Percentiles rank a stretch among this genome's conserved stretches.
phyloP scores from a whole-genome alignment of 352 stramenopile genomes.

The Globisporangium cylindrosporum region DNA sequence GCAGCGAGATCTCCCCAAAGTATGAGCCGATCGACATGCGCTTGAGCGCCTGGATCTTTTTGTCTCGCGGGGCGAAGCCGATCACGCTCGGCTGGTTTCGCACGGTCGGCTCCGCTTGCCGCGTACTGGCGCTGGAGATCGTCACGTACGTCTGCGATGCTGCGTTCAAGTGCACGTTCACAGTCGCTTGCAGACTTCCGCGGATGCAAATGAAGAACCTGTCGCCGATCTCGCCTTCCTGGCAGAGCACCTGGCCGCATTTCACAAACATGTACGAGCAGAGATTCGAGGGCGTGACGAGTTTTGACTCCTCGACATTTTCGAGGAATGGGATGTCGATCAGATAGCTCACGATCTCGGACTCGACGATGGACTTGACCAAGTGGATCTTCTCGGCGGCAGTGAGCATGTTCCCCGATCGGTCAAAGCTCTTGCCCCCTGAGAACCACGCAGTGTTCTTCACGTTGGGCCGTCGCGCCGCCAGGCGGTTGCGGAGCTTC shows the following conservation, averaged over 20 bases:
- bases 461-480: slow-evolving; percentile 20
- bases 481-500: slow-evolving; percentile 34
- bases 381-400: slow-evolving; percentile 59
- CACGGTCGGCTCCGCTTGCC: neutral
- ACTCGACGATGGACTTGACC: slow-evolving; percentile 62
- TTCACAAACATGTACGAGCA: slow-evolving; percentile 65
- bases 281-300: slow-evolving; percentile 62
- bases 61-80: slow-evolving; percentile 17
- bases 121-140: neutral
- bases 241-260: slow-evolving; percentile 44
- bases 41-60: slow-evolving; percentile 54
- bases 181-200: slow-evolving; percentile 44
- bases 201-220: slow-evolving; percentile 74
- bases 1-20: slow-evolving; percentile 72
- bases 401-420: slow-evolving; percentile 27
- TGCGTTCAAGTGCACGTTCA: slow-evolving; percentile 34
- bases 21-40: slow-evolving; percentile 51
- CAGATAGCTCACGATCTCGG: slow-evolving; percentile 65
- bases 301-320: slow-evolving; percentile 47
- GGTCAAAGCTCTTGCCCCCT: slow-evolving; percentile 19
- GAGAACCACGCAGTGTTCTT: slow-evolving; percentile 63
- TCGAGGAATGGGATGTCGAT: slow-evolving; percentile 68
- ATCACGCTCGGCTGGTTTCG: neutral
- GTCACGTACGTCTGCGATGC: slow-evolving; percentile 26
- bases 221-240: slow-evolving; percentile 59